Base-by-base conservation (phyloP, 2,329 filamentous ascomycete species). In the Sarocladium oryzae region DNA sequence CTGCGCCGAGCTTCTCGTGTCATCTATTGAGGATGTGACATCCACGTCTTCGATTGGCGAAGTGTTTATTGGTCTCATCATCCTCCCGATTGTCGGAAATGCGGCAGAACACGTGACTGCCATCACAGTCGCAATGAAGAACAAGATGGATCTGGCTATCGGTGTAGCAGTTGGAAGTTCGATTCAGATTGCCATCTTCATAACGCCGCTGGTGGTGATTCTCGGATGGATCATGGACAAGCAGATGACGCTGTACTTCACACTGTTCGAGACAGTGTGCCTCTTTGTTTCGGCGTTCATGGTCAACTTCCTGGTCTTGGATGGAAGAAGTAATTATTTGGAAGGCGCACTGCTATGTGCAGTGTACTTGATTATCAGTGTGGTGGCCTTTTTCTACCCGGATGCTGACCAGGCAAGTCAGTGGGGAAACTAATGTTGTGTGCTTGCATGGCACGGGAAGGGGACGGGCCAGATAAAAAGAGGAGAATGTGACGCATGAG, bases 191-290 rank as follows among this genome's bases (percentile, higher is more conserved):
- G 80, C 84, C 13, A 71, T 88, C 7, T 85, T 88, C 61, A 75
- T 88, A 50, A 87, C 84, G 3, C 85, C 85, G 0, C 69, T 88
- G 16, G 76, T 87, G 28, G 84, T 88, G 28, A 80, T 88, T 21
- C 71, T 88, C 18, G 85, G 84, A n/a, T 88, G 85, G 85, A 77
- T 76, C 54, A 77, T 87, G 65, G 69, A 75, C 54, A 78, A 78
- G 54, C 74, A 83, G n/a, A 87, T 88, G 83, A 79, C 85, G 24
- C 76, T 95, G 30, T 90, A 92, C 71, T 95, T 95, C 67, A 89
- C 89, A 54, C 77, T 89, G 46, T 95, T 95, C 67, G 89, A 95
- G 76, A 95, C 89, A 0, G 86, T 93, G 20, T 88, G 86, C 52
- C 79, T 95, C 61, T 95, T 95, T 67, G 82, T 92, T 49, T 87